A percentile compares a stretch with the other conserved stretches of the same genome.
These are phyloP conservation scores for Williopsis jadinii DNA, from an alignment of 1,139 yeast species.

Conservation along the genomic window DNA sequence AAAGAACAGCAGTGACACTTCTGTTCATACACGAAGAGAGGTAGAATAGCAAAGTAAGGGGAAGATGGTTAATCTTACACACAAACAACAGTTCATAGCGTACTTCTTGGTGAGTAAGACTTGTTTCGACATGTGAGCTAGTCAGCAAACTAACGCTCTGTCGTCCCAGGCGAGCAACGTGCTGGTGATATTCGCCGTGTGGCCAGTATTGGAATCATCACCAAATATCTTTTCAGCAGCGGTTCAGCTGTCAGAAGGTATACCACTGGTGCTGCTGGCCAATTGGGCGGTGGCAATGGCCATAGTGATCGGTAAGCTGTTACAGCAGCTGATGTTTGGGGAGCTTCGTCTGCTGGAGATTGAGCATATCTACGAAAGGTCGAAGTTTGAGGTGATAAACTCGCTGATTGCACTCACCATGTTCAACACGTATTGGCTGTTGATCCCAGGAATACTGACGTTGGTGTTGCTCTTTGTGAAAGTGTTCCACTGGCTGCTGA, in stretches of 20 bases:
- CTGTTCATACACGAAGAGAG: too few species aligned
- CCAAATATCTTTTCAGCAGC: slow-evolving; percentile 40
- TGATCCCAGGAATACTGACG: slow-evolving; percentile 33
- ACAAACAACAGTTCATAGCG: slow-evolving; percentile 4
- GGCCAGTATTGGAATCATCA: slow-evolving; percentile 28
- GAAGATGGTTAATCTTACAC: slow-evolving; percentile 1
- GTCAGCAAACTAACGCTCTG: background rate
- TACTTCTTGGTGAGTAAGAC: slow-evolving; percentile 11
- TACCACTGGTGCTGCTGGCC: slow-evolving; percentile 30
- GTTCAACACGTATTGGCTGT: slow-evolving; percentile 49
- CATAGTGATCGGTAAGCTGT: slow-evolving; percentile 23
- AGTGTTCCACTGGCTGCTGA: slow-evolving; percentile 68
- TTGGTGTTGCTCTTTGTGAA: slow-evolving; percentile 48
- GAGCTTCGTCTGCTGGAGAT: slow-evolving; percentile 66
- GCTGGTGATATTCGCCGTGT: slow-evolving; percentile 26
- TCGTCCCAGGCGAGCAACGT: slow-evolving; percentile 21
- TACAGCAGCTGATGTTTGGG: slow-evolving; percentile 54
- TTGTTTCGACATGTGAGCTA: too few species aligned
- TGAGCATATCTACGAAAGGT: slow-evolving; percentile 67
- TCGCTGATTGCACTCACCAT: slow-evolving; percentile 59
- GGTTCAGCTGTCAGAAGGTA: slow-evolving; percentile 37
- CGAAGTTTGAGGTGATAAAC: slow-evolving; percentile 61
- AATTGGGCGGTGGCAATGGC: slow-evolving; percentile 25
- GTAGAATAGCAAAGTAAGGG: too few species aligned
- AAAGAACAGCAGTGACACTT: too few species aligned